phyloP scores from a whole-genome alignment of 208 protist genomes.

The Vickermania ingenoplastis region DNA sequence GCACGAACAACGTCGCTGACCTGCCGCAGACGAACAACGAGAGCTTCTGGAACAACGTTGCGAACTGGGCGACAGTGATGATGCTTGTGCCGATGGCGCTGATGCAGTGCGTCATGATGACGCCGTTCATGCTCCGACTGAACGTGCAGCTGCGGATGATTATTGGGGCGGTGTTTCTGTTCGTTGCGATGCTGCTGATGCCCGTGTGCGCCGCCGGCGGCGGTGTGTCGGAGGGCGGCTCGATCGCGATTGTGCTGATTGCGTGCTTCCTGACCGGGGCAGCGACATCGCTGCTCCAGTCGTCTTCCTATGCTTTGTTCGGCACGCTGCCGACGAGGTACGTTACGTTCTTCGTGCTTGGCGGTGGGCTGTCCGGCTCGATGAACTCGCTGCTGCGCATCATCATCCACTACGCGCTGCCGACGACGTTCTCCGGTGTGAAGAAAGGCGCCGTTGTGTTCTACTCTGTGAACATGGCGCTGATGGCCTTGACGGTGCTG shows the following conservation, averaged over 20 bases:
- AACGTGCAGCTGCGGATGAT: slow-evolving; percentile 26
- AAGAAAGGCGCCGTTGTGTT: slow-evolving; percentile 36
- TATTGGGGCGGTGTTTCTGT: slow-evolving; percentile 11
- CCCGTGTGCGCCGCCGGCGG: slow-evolving; percentile 23
- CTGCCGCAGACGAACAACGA: slow-evolving; percentile 13
- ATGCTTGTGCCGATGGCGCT: slow-evolving; percentile 34
- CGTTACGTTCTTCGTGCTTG: slow-evolving; percentile 28
- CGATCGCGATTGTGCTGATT: slow-evolving; percentile 24
- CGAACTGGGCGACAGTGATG: slow-evolving; percentile 29
- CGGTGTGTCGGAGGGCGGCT: slow-evolving; percentile 14
- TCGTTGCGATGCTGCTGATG: slow-evolving; percentile 19
- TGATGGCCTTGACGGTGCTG: slow-evolving; percentile 22
- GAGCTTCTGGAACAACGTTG: slow-evolving; percentile 26
- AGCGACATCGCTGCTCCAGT: slow-evolving; percentile 19
- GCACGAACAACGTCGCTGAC: slow-evolving; percentile 20
- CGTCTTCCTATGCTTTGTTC: slow-evolving; percentile 25
- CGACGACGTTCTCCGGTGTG: slow-evolving; percentile 23
- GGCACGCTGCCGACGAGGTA: slow-evolving; percentile 22
- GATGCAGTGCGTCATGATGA: slow-evolving; percentile 22
- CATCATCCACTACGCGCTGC: slow-evolving; percentile 22
- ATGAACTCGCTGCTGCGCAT: slow-evolving; percentile 34
- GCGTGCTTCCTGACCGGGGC: slow-evolving; percentile 17
- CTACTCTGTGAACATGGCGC: slow-evolving; percentile 24
- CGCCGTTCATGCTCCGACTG: slow-evolving; percentile 21
- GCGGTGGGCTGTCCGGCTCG: slow-evolving; percentile 27